Evolutionary conservation across 345 rosid genomes (phyloP).

Genomic region (Bretschneidera sinensis): DNA sequence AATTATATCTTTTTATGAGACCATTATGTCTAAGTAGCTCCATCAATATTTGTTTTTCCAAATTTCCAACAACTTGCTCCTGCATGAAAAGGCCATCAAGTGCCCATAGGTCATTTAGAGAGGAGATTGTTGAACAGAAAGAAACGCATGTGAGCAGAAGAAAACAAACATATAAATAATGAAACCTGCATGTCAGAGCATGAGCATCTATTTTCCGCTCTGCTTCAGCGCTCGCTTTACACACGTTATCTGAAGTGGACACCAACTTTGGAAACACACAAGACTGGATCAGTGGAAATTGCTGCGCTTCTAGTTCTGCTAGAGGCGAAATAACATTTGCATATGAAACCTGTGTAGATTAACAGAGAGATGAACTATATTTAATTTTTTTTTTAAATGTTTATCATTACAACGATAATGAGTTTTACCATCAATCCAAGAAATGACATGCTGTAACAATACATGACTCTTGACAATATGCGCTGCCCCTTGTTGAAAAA

Average conservation of each 20-base stretch:
- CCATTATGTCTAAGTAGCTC: background rate
- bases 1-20: background rate
- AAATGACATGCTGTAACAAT: too few relatives aligned
- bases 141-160: background rate
- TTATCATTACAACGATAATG: background rate
- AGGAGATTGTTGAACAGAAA: background rate
- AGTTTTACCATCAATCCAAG: too few relatives aligned
- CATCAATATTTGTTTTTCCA: background rate
- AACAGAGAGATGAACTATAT: background rate
- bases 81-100: background rate
- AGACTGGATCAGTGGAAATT: conserved; percentile 65
- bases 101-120: background rate
- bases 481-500: too few relatives aligned
- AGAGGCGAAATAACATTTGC: conserved; percentile 64
- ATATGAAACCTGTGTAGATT: conserved; percentile 61
- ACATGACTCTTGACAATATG: too few relatives aligned
- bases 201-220: conserved; percentile 71
- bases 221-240: conserved; percentile 78
- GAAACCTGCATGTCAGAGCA: conserved; percentile 62
- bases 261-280: conserved; percentile 74
- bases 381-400: background rate
- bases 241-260: conserved; percentile 47
- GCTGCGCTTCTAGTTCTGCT: conserved; percentile 73
- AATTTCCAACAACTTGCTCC: conserved; percentile 1
- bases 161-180: background rate